A percentile compares a stretch with the other conserved stretches of the same genome.
Conservation (phyloP, 495 filamentous ascomycete species). For the Penicillium tannophilum region DNA sequence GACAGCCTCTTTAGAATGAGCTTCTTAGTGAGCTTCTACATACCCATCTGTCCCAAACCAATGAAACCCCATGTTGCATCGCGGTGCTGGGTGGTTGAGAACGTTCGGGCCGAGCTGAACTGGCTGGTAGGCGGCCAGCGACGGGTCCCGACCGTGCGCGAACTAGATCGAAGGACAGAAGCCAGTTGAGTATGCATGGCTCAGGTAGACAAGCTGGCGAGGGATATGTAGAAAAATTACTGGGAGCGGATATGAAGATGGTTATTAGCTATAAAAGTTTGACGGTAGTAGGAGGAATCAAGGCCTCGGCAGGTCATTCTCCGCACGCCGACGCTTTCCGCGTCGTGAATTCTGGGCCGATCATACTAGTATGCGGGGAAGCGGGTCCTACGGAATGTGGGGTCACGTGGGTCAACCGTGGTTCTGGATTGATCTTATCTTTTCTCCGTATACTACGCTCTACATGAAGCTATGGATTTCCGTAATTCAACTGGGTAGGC, state of each 20-base stretch:
- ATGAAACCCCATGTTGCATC: constrained; percentile 80
- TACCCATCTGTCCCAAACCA: constrained; percentile 87
- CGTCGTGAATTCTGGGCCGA: not conserved
- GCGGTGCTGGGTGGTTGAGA: constrained; percentile 56
- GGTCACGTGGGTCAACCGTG: not conserved
- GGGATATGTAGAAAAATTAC: not conserved
- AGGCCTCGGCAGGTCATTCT: constrained; percentile 2
- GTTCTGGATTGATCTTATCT: too few species aligned
- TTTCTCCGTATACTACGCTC: too few species aligned
- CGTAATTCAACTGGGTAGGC: too few species aligned
- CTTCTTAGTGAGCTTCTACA: constrained; percentile 23
- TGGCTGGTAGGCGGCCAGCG: constrained; percentile 19
- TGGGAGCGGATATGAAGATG: not conserved
- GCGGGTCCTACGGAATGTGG: not conserved
- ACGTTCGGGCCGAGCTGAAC: constrained; percentile 38
- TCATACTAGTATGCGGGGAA: not conserved
- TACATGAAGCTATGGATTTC: too few species aligned
- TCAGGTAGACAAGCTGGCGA: not conserved
- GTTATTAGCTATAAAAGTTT: not conserved
- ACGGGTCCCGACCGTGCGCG: constrained; percentile 17
- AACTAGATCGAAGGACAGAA: constrained; percentile 20
- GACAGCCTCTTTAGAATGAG: constrained; percentile 6
- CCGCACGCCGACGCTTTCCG: constrained; percentile 10
- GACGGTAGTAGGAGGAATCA: not conserved
- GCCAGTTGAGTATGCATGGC: constrained; percentile 24